Base-by-base conservation (phyloP, 2,329 filamentous ascomycete species). In the Juglanconis sp. region DNA sequence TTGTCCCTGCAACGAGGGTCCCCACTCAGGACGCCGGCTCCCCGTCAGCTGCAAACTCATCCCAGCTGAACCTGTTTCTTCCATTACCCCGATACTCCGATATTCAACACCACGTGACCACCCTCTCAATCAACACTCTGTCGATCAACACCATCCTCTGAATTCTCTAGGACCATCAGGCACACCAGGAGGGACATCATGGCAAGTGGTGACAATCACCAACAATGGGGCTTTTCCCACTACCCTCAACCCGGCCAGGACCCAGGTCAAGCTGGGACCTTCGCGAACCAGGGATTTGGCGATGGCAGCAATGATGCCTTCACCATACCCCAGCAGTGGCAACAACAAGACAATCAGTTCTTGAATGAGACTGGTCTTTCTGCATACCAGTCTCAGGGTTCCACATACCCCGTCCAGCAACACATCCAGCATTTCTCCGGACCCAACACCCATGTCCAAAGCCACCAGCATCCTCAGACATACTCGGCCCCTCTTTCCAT, bases 181-280 rank as follows among this genome's bases (percentile, higher is more conserved):
- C 13, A 46, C 4, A 38, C 34, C 34, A 38, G 44, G 17, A 52
- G 31, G 17, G 4, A 9, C 6, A 47, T n/a, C 30, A 63, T 57
- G 58, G 55, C 59, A 53, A 63, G 51, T 61, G 61, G 57, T 52
- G 55, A 63, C 46, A 58, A 42, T 40, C 59, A 60, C 38, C 61
- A 63, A 58, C 58, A 56, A 57, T 63, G 61, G 61, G 61, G 49
- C 7, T 63, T 58, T 47, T 44, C 61, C 47, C 58, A 61, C 11
- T 63, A 47, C 15, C 51, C 42, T 11, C 61, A 63, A 17, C 38
- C 46, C 48, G 61, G 58, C 31, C 55, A 60, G 34, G 61, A 63
- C 15, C 9, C 54, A 53, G 51, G 50, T 31, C 61, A 61, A 46
- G 55, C 47, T 46, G 48, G 54, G 4, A 44, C 54, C n/a, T 63